phyloP scores from a whole-genome alignment of 805 yeast species.

The Lachancea mirantina region DNA sequence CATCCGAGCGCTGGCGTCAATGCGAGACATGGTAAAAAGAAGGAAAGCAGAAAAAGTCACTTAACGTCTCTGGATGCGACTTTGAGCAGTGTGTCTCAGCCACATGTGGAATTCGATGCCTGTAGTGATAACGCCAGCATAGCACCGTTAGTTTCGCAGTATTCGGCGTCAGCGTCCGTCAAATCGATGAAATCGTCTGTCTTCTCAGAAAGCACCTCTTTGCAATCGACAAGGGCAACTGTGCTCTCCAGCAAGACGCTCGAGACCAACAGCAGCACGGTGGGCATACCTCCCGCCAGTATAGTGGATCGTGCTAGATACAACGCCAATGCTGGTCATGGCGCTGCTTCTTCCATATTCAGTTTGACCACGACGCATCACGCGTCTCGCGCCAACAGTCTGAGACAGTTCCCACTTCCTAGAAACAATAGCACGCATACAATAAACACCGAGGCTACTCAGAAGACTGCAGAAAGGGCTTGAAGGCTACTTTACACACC shows the following conservation, averaged over 20 bases:
- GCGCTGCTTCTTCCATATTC: conserved; percentile 8
- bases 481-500: neutral
- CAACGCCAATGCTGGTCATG: conserved; percentile 13
- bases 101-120: conserved; percentile 4
- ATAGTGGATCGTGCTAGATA: conserved; percentile 48
- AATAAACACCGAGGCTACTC: conserved; percentile 15
- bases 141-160: conserved; percentile 30
- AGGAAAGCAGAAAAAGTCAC: too few species aligned
- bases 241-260: conserved; percentile 31
- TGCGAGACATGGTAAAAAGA: too few species aligned
- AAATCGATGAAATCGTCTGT: conserved; percentile 34
- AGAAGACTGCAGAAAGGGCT: neutral
- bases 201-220: conserved; percentile 31
- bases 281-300: conserved; percentile 70
- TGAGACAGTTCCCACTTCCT: conserved; percentile 16
- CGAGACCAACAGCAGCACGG: conserved; percentile 54
- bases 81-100: too few species aligned
- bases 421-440: conserved; percentile 18
- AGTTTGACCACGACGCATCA: conserved; percentile 8
- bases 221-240: conserved; percentile 33
- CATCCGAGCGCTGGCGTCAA: too few species aligned
- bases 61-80: too few species aligned
- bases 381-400: conserved; percentile 17
- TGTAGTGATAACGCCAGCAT: conserved; percentile 26
- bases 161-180: conserved; percentile 23